Base-by-base conservation (phyloP, 768 basidiomycete species). In the Cubamyces sp. region DNA sequence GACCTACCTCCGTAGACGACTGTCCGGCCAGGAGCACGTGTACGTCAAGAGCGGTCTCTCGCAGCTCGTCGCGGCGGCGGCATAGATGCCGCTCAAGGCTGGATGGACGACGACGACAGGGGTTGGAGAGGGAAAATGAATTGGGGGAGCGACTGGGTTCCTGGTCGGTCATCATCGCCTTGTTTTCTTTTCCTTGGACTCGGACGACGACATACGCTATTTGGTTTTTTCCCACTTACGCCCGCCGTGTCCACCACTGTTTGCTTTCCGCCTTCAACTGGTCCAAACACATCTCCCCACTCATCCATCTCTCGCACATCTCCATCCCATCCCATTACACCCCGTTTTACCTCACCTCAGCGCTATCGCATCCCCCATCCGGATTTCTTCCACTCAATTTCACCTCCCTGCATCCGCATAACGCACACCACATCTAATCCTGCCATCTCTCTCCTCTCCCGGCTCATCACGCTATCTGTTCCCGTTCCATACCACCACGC, bases 1-100 rank as follows among this genome's bases (percentile, higher is more conserved):
- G 28, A 45, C 52, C 21, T 64, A 64, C 47, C 57, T 64, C 28
- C 75, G 84, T n/a, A 73, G 81, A 60, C 64, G 74, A 39, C 74
- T 74, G 4, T 72, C 70, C 14, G 65, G 71, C 34, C 67, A 52
- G 21, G 71, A 76, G 34, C 76, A 72, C 65, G 71, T 73, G 64
- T 86, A 86, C 64, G 78, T 81, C 65, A 82, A 79, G 66, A 86
- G 85, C 64, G 74, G 81, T 42, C 69, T 86, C 60, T 84, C 82
- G 66, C 78, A 75, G 64, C 79, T 79, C 66, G 75, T 84, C n/a
- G 80, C 74, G 39, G 75, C 81, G 42, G 84, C 84, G 21, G 74
- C 74, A 37, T 69, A 64, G 67, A 46, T 25, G 26, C 15, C 19
- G 5, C 5, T 26, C 12, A 5, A 9, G 23, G 21, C 18, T 28